phyloP scores from a whole-genome alignment of 75 land plant genomes.

The Azolla pinnata region DNA sequence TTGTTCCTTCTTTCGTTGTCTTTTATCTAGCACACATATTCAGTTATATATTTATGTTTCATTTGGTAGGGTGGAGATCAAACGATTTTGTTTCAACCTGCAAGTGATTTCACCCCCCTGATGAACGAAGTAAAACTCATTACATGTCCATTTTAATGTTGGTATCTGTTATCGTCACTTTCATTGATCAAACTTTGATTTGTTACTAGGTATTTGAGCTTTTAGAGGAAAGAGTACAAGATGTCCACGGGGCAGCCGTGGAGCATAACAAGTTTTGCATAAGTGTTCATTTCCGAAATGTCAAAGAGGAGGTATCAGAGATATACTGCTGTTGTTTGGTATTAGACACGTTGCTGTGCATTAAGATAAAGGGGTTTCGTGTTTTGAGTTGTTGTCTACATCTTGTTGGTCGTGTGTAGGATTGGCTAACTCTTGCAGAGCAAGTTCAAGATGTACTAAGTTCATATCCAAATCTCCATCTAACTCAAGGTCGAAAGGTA shows the following conservation, averaged over 20 bases:
- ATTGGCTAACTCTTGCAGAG: constrained; percentile 33
- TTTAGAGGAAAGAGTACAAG: constrained; percentile 44
- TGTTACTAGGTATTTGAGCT: constrained; percentile 39
- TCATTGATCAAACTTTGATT: background rate
- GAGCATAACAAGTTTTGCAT: constrained; percentile 26
- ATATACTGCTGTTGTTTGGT: too few relatives aligned
- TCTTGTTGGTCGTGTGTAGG: constrained; percentile 35
- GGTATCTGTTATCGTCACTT: background rate
- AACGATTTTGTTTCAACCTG: constrained; percentile 52
- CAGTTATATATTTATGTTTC: background rate
- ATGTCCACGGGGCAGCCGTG: constrained; percentile 28
- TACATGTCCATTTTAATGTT: background rate
- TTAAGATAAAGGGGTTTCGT: too few relatives aligned
- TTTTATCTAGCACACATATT: background rate
- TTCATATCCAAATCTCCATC: constrained; percentile 34
- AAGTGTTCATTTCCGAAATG: constrained; percentile 25
- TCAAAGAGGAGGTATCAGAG: constrained; percentile 23
- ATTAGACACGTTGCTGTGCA: too few relatives aligned
- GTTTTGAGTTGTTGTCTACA: background rate
- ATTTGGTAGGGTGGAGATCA: constrained; percentile 47
- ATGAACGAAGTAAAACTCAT: constrained; percentile 55
- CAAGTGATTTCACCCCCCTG: constrained; percentile 47
- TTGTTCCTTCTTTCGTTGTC: background rate
- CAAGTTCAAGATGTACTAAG: constrained; percentile 30
- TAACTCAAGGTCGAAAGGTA: constrained; percentile 58